phyloP scores from a whole-genome alignment of 1,284 basidiomycete genomes.

The Cryptococcus neoformans region DNA sequence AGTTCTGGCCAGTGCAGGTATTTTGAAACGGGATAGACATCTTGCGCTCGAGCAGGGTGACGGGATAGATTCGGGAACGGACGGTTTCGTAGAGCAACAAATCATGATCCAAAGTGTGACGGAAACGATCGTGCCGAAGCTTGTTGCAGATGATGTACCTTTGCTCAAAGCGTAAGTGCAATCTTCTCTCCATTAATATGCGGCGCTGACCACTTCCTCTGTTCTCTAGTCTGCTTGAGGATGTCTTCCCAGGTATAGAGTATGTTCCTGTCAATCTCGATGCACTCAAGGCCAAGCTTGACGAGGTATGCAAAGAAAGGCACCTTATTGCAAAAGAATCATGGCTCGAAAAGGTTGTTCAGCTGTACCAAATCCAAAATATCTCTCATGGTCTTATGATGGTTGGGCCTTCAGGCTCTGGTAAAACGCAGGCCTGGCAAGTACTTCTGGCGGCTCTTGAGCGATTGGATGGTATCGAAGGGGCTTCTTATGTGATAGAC shows the following conservation, averaged over 20 bases:
- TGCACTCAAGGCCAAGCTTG: conserved; percentile 76
- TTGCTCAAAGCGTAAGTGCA: conserved; percentile 73
- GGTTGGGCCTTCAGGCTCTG: conserved; percentile 96
- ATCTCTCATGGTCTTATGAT: conserved; percentile 99
- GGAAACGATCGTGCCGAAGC: conserved; percentile 97
- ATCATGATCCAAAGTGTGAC: conserved; percentile 99
- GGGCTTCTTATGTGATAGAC: conserved; percentile 94
- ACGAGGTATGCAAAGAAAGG: conserved; percentile 80
- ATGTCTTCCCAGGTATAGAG: conserved; percentile 95
- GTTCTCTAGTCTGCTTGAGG: conserved; percentile 71
- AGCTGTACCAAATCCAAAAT: conserved; percentile 99
- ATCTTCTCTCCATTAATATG: neutral
- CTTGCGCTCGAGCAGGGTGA: conserved; percentile 24
- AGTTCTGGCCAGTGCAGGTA: conserved; percentile 94
- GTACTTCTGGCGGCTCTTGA: conserved; percentile 88
- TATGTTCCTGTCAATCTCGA: conserved; percentile 87
- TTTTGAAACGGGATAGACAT: conserved; percentile 88
- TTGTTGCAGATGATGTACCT: conserved; percentile 96
- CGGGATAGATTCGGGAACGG: conserved; percentile 48
- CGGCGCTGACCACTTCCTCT: conserved; percentile 1
- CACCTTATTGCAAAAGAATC: conserved; percentile 79
- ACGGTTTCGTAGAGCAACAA: conserved; percentile 84
- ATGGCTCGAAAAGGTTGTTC: conserved; percentile 95
- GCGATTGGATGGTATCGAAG: conserved; percentile 86
- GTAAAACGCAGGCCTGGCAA: conserved; percentile 97